Conservation (phyloP, 805 yeast genomes). For the Yarrowia bubula region DNA sequence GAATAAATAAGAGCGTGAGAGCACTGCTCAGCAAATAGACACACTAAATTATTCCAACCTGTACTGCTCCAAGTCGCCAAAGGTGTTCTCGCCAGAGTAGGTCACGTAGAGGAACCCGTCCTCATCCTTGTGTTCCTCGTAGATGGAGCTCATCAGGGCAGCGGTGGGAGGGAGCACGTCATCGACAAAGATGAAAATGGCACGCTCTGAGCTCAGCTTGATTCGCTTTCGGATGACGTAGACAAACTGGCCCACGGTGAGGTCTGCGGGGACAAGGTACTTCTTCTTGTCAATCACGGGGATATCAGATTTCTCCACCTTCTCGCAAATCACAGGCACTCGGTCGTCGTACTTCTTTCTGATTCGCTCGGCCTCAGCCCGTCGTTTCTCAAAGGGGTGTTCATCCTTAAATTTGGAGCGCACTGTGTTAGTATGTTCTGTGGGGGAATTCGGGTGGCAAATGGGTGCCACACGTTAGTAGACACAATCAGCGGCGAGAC, state of each 20-base stretch:
- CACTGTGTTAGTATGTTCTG: conserved; percentile 45
- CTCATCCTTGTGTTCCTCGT: conserved; percentile 95
- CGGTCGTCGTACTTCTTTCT: conserved; percentile 85
- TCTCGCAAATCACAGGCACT: conserved; percentile 95
- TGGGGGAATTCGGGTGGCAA: conserved; percentile 22
- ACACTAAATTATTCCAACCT: conserved; percentile 23
- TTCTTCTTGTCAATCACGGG: conserved; percentile 96
- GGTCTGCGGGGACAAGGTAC: conserved; percentile 92
- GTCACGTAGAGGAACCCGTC: conserved; percentile 96
- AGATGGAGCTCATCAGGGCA: conserved; percentile 89
- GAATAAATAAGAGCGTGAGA: conserved; percentile 27
- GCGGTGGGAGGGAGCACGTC: conserved; percentile 98
- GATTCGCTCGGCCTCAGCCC: conserved; percentile 90
- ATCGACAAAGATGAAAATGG: conserved; percentile 93
- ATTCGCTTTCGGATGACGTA: conserved; percentile 96
- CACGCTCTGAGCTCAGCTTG: conserved; percentile 94
- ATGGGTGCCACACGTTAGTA: not conserved
- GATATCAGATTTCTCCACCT: conserved; percentile 93
- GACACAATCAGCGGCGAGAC: not conserved
- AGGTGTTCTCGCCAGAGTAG: conserved; percentile 96
- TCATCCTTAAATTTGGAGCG: conserved; percentile 94
- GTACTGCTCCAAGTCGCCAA: conserved; percentile 52
- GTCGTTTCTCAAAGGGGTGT: conserved; percentile 91
- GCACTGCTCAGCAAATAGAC: conserved; percentile 20
- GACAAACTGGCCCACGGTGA: conserved; percentile 97